Conservation (phyloP, 257 asterid genomes). For the Scutellaria baicalensis region DNA sequence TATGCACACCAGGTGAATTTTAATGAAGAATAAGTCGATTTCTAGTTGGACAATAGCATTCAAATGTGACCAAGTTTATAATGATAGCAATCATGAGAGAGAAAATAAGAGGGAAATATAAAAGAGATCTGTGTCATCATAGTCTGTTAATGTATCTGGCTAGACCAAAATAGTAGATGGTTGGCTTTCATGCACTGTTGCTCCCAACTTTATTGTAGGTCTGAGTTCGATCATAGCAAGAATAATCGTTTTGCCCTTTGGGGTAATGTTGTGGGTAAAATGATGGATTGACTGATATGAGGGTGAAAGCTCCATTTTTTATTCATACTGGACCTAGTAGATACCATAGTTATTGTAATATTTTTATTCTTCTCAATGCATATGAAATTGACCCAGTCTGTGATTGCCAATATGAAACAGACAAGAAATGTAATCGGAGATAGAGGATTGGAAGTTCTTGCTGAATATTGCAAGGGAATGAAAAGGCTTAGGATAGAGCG, state of each 20-base stretch:
- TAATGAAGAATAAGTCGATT: background rate
- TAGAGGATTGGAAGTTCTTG: slow-evolving; percentile 75
- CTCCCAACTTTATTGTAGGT: background rate
- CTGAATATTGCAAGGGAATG: slow-evolving; percentile 43
- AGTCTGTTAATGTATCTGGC: background rate
- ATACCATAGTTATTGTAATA: background rate
- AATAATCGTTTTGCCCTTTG: background rate
- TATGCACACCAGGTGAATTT: background rate
- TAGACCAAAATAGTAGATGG: background rate
- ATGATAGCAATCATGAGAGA: background rate
- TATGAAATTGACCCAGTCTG: background rate
- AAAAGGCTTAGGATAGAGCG: slow-evolving; percentile 46
- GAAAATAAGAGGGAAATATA: background rate
- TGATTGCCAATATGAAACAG: slow-evolving; percentile 29
- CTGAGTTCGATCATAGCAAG: background rate
- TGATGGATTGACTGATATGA: background rate
- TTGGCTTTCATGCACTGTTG: background rate
- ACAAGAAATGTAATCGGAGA: slow-evolving; percentile 79
- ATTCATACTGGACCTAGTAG: background rate
- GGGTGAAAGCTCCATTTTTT: background rate
- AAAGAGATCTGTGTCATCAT: background rate
- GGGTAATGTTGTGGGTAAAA: background rate
- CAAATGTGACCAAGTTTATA: background rate
- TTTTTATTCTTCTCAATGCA: background rate
- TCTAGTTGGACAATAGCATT: background rate